Evolutionary conservation across 1,139 yeast genomes (phyloP), one percentile per base, ranked within the genome.

Genomic region (Scheffersomyces illinoinensis): DNA sequence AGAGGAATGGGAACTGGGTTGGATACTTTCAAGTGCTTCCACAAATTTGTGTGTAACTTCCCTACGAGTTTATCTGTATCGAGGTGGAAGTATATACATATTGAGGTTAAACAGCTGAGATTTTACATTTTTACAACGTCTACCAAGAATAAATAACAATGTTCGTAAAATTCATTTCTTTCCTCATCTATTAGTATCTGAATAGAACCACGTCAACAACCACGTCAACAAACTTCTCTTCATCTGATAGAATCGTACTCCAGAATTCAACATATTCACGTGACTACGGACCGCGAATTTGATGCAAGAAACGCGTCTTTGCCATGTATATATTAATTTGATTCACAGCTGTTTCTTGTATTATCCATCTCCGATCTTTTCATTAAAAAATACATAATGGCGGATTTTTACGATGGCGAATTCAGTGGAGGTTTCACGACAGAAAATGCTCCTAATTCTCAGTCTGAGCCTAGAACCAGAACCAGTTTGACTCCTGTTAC

Each of bases 401-500:
- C 20, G 23, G 51, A 23, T 6, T 26, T 24, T 46, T 51, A 52
- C 49, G 71, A 67, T 53, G 67, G 64, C 53, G 69, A 60, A 53
- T 67, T 53, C 23, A 62, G 66, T 55, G 79, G 82, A 33, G 82
- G 80, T 2, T 81, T 77, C 58, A 12, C 43, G 56, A 65, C 68
- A 52, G 77, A 72, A 33, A 72, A 64, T 46, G 69, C 68, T 17
- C 70, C 68, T 19, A 66, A 67, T 12, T 71, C 79, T 12, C 80
- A 76, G 46, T 76, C 70, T 60, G 73, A 71, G 65, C 71, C 72
- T 60, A 78, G 75, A 63, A 67, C 76, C 58, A 73, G 86, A 62
- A 72, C 79, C 57, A 71, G 86, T 17, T 72, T 91, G 54, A 88
- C 93, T 0, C 96, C 98, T 0, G 95, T 92, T 17, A 91, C 97